A percentile compares a stretch with the other conserved stretches of the same genome.
Conservation (phyloP, 129 eudicot species). For the Ambrosia trifida region DNA sequence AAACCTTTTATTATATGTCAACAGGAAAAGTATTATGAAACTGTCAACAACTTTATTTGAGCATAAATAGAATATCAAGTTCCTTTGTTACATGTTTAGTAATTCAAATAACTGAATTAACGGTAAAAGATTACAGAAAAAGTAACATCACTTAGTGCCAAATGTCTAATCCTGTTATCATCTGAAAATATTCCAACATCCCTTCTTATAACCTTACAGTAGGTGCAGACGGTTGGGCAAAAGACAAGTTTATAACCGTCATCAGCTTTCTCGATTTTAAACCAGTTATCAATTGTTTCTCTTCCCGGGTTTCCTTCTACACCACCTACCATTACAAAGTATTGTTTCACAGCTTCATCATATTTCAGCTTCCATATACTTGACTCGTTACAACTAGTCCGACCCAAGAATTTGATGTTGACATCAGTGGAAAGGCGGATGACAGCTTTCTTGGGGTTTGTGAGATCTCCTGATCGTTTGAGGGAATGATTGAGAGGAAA, state of each 20-base stretch:
- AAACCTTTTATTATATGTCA: not conserved
- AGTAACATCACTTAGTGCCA: too few species aligned
- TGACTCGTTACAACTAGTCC: conserved; percentile 30
- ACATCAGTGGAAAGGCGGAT: conserved; percentile 41
- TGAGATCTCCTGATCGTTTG: too few species aligned
- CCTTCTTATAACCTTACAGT: too few species aligned
- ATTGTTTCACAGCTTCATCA: conserved; percentile 18
- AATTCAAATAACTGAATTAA: not conserved
- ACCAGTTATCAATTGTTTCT: conserved; percentile 26
- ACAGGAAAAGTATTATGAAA: not conserved
- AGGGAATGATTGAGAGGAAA: too few species aligned
- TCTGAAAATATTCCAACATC: too few species aligned
- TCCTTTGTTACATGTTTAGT: conserved; percentile 11
- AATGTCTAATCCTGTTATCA: too few species aligned
- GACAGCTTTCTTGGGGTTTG: conserved; percentile 29
- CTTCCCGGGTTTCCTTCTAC: conserved; percentile 48
- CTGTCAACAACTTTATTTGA: conserved; percentile 5
- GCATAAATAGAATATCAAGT: conserved; percentile 11
- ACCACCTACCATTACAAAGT: conserved; percentile 40
- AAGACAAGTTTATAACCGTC: conserved; percentile 41
- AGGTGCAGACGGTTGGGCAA: conserved; percentile 25
- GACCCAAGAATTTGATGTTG: conserved; percentile 33
- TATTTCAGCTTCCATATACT: conserved; percentile 37
- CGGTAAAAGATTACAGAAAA: conserved; percentile 25
- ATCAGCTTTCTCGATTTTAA: not conserved